Evolutionary conservation across 371 early-diverging fungal species (phyloP).

Genomic region (Mucor saturninus): DNA sequence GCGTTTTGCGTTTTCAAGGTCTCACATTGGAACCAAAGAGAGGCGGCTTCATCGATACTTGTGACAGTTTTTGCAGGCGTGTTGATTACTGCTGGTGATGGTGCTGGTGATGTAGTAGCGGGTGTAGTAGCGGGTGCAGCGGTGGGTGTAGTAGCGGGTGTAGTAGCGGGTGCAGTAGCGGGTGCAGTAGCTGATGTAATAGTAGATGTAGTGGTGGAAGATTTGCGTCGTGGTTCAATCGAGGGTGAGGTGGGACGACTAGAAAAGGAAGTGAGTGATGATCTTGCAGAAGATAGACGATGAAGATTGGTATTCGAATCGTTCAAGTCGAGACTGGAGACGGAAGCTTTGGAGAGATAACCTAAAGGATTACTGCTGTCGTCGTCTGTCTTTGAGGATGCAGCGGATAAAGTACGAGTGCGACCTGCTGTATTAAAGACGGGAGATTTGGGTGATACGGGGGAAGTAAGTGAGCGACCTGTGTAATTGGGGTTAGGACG

Average conservation of each 20-base stretch:
- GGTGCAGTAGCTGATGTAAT: neutral
- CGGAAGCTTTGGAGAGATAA: constrained; percentile 13
- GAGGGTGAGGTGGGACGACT: no score
- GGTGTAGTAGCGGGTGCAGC: neutral
- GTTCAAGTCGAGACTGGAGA: constrained; percentile 19
- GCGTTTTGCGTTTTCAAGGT: constrained; percentile 31
- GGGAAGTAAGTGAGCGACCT: constrained; percentile 1
- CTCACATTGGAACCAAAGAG: constrained; percentile 34
- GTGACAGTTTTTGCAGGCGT: neutral
- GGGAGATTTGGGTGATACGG: constrained; percentile 22
- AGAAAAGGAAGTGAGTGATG: neutral
- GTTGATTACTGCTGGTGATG: neutral
- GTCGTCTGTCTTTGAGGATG: neutral
- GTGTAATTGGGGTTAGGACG: constrained; percentile 28
- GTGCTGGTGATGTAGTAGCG: no score
- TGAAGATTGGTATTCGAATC: neutral
- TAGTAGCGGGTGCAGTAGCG: neutral
- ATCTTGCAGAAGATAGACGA: neutral
- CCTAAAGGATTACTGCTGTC: neutral
- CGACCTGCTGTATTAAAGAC: constrained; percentile 3
- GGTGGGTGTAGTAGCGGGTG: neutral
- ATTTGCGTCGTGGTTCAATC: no score
- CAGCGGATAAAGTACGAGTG: constrained; percentile 17
- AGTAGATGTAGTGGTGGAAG: neutral
- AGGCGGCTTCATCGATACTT: constrained; percentile 4